These are phyloP conservation scores for Eucalyptus shirleyi DNA, from an alignment of 345 rosid genomes.

Conservation along the genomic window DNA sequence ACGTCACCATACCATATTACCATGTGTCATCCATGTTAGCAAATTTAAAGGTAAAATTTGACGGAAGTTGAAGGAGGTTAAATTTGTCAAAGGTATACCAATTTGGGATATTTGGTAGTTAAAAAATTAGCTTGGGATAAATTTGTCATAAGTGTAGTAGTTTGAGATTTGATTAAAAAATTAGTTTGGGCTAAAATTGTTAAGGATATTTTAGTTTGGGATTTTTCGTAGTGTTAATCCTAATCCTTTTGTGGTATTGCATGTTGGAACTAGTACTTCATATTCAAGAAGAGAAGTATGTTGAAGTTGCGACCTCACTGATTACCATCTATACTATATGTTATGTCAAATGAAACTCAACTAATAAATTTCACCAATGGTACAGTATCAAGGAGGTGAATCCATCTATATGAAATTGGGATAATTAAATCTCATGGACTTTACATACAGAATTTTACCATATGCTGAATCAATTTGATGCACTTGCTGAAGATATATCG, in stretches of 20 bases:
- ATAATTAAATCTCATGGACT: not conserved
- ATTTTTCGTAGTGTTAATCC: too few species aligned
- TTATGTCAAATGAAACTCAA: not conserved
- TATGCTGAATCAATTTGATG: not conserved
- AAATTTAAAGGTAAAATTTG: too few species aligned
- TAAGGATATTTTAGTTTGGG: accelerated
- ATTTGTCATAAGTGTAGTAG: accelerated
- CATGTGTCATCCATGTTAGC: not conserved
- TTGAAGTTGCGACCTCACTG: not conserved
- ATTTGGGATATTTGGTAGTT: too few species aligned
- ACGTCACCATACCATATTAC: not conserved
- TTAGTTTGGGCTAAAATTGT: too few species aligned
- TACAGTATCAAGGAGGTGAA: not conserved
- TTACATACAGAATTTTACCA: not conserved
- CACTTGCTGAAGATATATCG: not conserved
- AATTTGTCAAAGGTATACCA: accelerated
- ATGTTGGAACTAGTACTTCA: not conserved
- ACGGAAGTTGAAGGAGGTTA: accelerated
- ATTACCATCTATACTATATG: not conserved
- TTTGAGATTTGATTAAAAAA: too few species aligned
- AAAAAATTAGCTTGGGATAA: too few species aligned
- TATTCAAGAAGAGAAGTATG: not conserved
- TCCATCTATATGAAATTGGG: not conserved
- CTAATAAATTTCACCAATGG: not conserved
- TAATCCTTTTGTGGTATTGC: not conserved